Evolutionary conservation across 2,329 filamentous ascomycete species (phyloP).

Genomic region (Sporothrix curviconia): DNA sequence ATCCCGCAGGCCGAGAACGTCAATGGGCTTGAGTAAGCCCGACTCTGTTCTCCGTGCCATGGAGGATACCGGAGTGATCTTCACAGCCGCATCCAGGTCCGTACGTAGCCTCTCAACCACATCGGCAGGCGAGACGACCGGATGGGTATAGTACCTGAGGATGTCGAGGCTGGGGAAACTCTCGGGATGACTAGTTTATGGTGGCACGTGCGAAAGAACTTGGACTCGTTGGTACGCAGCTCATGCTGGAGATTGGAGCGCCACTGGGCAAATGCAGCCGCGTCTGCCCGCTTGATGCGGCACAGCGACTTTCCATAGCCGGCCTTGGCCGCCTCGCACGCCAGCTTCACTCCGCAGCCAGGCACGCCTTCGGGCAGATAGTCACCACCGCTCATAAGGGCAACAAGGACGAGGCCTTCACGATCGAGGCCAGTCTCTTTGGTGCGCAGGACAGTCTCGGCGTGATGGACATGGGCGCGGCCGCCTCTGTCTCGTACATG

Average conservation of each 20-base stretch:
- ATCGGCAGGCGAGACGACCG: constrained; percentile 63
- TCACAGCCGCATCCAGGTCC: constrained; percentile 49
- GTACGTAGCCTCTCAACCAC: constrained; percentile 49
- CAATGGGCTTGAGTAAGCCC: constrained; percentile 42
- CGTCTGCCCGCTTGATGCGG: constrained; percentile 53
- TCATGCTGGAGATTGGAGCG: constrained; percentile 65
- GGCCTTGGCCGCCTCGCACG: constrained; percentile 81
- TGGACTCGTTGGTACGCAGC: constrained; percentile 74
- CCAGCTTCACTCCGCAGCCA: constrained; percentile 79
- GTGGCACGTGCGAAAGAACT: constrained; percentile 71
- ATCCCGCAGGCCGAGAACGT: constrained; percentile 60
- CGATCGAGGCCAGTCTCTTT: constrained; percentile 59
- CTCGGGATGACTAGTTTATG: constrained; percentile 69
- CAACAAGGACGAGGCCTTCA: constrained; percentile 88
- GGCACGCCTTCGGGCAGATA: constrained; percentile 85
- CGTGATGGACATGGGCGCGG: background rate
- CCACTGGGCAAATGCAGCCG: constrained; percentile 59
- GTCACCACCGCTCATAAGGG: constrained; percentile 91
- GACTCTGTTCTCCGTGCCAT: background rate
- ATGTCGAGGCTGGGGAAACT: constrained; percentile 75
- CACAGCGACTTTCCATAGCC: constrained; percentile 78
- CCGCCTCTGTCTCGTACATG: constrained; percentile 55
- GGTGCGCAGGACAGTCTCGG: constrained; percentile 1
- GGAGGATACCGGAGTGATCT: background rate
- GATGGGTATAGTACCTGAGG: constrained; percentile 80